phyloP scores from a whole-genome alignment of 768 basidiomycete genomes.

The Cystofilobasidium ferigula region DNA sequence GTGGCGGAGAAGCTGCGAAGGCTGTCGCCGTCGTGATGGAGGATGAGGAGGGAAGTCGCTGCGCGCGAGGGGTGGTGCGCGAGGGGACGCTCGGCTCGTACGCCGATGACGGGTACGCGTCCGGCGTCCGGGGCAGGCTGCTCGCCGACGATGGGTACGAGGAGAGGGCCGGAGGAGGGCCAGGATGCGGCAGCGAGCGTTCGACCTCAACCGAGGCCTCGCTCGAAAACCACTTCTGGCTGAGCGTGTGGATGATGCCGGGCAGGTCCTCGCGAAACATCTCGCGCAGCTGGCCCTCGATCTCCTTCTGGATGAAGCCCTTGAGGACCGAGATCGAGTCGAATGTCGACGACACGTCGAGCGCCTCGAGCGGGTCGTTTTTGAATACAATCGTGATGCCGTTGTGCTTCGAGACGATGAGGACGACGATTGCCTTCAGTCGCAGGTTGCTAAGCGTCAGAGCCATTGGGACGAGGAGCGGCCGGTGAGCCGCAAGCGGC shows the following conservation, averaged over 20 bases:
- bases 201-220: slow-evolving; percentile 24
- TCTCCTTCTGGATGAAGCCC: slow-evolving; percentile 93
- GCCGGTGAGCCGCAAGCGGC: slow-evolving; percentile 74
- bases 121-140: neutral
- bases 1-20: slow-evolving; percentile 25
- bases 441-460: slow-evolving; percentile 91
- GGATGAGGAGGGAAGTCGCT: slow-evolving; percentile 13
- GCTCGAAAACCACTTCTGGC: slow-evolving; percentile 74
- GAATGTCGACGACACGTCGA: slow-evolving; percentile 94
- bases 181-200: neutral
- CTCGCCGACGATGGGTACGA: neutral
- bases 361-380: slow-evolving; percentile 94
- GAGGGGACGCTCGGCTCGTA: neutral
- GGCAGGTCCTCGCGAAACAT: slow-evolving; percentile 98
- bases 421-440: slow-evolving; percentile 87
- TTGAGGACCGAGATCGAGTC: slow-evolving; percentile 97
- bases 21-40: slow-evolving; percentile 34
- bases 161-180: neutral
- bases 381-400: slow-evolving; percentile 99
- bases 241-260: slow-evolving; percentile 87
- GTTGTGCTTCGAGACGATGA: slow-evolving; percentile 93
- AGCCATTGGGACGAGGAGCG: slow-evolving; percentile 95
- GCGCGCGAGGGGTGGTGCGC: neutral
- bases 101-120: neutral
- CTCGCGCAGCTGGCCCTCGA: slow-evolving; percentile 89